Percentiles rank a stretch among this genome's conserved stretches.
Conservation (phyloP, 2,329 filamentous ascomycete species). For the Epichloe aotearoae region DNA sequence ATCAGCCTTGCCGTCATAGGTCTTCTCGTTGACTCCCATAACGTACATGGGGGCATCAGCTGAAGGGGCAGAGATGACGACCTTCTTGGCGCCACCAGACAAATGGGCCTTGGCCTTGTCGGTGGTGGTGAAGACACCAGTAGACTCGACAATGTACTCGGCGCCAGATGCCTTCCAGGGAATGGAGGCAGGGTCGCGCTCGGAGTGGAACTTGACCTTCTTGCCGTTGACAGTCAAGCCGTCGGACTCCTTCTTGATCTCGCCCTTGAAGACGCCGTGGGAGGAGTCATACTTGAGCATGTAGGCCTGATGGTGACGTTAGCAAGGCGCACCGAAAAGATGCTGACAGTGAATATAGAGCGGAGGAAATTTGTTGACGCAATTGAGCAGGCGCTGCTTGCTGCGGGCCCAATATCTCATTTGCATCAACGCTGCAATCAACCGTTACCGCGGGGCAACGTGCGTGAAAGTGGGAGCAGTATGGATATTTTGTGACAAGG, state of each 20-base stretch:
- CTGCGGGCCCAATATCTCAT: no score
- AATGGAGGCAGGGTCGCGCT: slow-evolving; percentile 81
- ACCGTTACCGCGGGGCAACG: not conserved
- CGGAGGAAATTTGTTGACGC: not conserved
- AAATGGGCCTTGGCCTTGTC: slow-evolving; percentile 93
- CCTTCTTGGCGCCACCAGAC: slow-evolving; percentile 96
- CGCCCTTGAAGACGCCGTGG: slow-evolving; percentile 94
- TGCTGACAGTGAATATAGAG: not conserved
- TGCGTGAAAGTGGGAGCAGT: not conserved
- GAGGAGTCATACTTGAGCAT: slow-evolving; percentile 99
- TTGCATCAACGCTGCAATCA: not conserved
- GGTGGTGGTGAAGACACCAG: slow-evolving; percentile 96
- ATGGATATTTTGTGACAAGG: not conserved
- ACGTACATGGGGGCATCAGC: slow-evolving; percentile 99
- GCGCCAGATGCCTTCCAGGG: slow-evolving; percentile 81
- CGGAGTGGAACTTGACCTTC: slow-evolving; percentile 85
- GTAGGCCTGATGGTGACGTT: slow-evolving; percentile 56
- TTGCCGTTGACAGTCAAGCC: slow-evolving; percentile 87
- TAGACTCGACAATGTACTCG: slow-evolving; percentile 93
- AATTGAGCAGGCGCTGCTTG: not conserved
- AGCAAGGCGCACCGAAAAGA: not conserved
- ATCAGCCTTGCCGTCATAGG: slow-evolving; percentile 78
- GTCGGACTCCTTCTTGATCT: slow-evolving; percentile 56
- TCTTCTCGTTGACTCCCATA: slow-evolving; percentile 95
- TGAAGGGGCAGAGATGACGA: slow-evolving; percentile 82